These are phyloP conservation scores for Calonectria leucothoes DNA, from an alignment of 2,329 filamentous ascomycete species.

Conservation along the genomic window DNA sequence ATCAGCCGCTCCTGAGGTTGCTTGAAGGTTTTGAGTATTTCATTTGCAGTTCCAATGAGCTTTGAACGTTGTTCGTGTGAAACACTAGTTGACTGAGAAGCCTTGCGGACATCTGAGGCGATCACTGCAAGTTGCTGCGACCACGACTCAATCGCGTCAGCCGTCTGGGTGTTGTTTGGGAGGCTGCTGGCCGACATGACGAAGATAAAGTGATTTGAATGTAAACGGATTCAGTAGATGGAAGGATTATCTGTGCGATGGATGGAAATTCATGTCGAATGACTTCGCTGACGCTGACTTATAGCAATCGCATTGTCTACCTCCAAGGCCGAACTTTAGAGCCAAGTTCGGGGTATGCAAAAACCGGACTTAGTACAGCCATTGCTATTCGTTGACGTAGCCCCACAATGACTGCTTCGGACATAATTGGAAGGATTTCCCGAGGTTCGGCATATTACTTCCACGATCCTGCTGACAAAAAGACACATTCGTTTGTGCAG, in stretches of 20 bases:
- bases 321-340: not conserved
- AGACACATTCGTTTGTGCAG: not conserved
- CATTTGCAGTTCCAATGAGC: not conserved
- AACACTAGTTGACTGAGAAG: not conserved
- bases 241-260: not conserved
- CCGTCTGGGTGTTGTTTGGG: not conserved
- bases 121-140: not conserved
- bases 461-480: not conserved
- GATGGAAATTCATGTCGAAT: not conserved
- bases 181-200: not conserved
- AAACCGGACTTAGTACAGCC: not conserved
- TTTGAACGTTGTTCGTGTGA: not conserved
- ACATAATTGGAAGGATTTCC: not conserved
- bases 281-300: not conserved
- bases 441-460: not conserved
- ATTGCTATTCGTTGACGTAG: not conserved
- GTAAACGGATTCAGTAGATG: not conserved
- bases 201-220: not conserved
- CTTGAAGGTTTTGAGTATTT: not conserved
- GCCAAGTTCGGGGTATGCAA: not conserved
- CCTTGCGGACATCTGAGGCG: not conserved
- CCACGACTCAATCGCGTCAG: conserved; percentile 1
- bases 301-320: not conserved
- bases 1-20: not conserved
- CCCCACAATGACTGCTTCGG: not conserved